Percentiles rank a stretch among this genome's conserved stretches.
Evolutionary conservation across 495 filamentous ascomycete species (phyloP).

Genomic region (Lasiosphaeriaceae sp.): DNA sequence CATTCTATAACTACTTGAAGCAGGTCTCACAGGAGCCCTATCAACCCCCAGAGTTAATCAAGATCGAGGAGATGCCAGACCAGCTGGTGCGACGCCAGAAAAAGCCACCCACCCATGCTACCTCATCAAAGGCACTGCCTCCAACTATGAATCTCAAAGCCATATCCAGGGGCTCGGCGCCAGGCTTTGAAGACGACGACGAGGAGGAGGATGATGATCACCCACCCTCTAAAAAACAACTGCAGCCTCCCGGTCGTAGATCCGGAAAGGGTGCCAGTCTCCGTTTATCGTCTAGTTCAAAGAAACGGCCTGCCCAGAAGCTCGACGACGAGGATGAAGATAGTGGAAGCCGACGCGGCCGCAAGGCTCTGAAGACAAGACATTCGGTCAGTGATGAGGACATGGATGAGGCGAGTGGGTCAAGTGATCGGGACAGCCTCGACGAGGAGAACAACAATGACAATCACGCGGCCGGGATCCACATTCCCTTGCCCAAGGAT

Average conservation of each 20-base stretch:
- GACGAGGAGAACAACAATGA: conserved; percentile 28
- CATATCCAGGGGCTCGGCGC: background rate
- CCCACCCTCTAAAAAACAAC: background rate
- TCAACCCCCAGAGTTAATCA: conserved; percentile 16
- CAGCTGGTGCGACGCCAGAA: conserved; percentile 29
- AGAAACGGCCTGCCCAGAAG: conserved; percentile 36
- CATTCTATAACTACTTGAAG: conserved; percentile 26
- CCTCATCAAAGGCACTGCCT: conserved; percentile 1
- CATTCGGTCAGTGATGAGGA: background rate
- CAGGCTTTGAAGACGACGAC: conserved; percentile 5
- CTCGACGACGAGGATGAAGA: conserved; percentile 28
- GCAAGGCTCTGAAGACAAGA: conserved; percentile 24
- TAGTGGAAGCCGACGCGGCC: conserved; percentile 10
- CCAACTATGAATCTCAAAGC: conserved; percentile 2
- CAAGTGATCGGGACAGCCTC: conserved; percentile 12
- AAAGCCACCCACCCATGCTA: background rate
- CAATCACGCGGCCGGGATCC: background rate
- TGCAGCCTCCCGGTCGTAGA: conserved; percentile 17
- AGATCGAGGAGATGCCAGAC: conserved; percentile 22
- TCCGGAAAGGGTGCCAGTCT: conserved; percentile 33
- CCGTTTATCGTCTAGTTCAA: conserved; percentile 23
- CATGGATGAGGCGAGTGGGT: background rate
- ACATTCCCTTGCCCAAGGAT: conserved; percentile 14
- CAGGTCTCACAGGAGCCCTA: conserved; percentile 15
- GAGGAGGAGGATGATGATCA: conserved; percentile 14